Percentiles rank a stretch among this genome's conserved stretches.
Evolutionary conservation across 2,329 filamentous ascomycete genomes (phyloP).

Genomic region (Pseudogymnoascus sp.): DNA sequence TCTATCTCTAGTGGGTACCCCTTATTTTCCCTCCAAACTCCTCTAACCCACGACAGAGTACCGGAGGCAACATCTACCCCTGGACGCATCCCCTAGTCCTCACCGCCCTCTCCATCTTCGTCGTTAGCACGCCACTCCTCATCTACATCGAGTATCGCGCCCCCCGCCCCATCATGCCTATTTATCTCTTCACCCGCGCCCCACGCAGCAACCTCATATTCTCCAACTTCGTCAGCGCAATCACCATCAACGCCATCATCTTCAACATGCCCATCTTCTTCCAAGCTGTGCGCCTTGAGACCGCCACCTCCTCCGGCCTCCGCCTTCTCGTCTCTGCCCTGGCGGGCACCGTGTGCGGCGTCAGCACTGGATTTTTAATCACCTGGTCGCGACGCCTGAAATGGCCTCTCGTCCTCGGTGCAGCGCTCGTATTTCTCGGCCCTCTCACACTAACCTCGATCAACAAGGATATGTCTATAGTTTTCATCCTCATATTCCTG

Average conservation of each 20-base stretch:
- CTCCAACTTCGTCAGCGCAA: constrained; percentile 42
- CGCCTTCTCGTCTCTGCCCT: constrained; percentile 57
- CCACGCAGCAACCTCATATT: constrained; percentile 52
- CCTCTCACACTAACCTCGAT: constrained; percentile 42
- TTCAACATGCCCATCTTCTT: constrained; percentile 67
- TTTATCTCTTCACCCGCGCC: constrained; percentile 39
- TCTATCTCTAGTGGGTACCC: constrained; percentile 41
- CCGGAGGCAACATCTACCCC: constrained; percentile 55
- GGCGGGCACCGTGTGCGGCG: constrained; percentile 45
- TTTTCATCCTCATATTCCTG: constrained; percentile 47
- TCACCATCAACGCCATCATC: constrained; percentile 46
- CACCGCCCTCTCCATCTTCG: constrained; percentile 39
- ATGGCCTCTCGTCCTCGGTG: constrained; percentile 47
- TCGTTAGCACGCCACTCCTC: constrained; percentile 41
- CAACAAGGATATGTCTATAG: constrained; percentile 40
- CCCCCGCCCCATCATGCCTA: constrained; percentile 50
- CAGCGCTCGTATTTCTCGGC: constrained; percentile 40
- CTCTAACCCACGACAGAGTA: constrained; percentile 33
- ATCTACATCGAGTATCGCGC: constrained; percentile 43
- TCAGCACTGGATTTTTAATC: constrained; percentile 53
- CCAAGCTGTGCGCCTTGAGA: constrained; percentile 63
- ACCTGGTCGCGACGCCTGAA: constrained; percentile 51
- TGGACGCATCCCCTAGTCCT: constrained; percentile 54
- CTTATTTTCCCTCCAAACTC: constrained; percentile 9
- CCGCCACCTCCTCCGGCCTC: constrained; percentile 63